Evolutionary conservation across 495 filamentous ascomycete species (phyloP), one percentile per base, ranked within the genome.

Genomic region (Penicillium pulvis): DNA sequence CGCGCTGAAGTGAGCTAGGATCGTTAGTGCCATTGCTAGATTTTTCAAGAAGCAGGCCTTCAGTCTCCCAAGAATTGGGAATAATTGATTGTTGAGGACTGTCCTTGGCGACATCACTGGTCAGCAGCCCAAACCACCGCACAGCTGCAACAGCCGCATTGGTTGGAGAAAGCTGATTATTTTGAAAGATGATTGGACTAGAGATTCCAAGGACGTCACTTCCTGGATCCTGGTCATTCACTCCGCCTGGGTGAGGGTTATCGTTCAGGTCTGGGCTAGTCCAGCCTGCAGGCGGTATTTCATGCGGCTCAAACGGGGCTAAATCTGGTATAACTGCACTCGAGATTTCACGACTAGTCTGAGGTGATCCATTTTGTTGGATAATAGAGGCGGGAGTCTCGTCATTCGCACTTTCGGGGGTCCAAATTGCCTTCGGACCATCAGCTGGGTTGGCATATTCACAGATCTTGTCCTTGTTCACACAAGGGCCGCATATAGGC

Each of bases 101-200:
- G 10, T 62, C 59, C 7, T 53, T 35, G 6, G 57, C 53, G 2
- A 50, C 56, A 58, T 62, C 63, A 53, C 31, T 60, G 4, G 59
- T 57, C 17, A 66, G 24, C 4, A 66, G 46, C 8, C 57, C 63
- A 30, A 66, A 62, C 63, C 63, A 65, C 30, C 45, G 33, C 4
- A 61, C 52, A 5, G 63, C 56, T 1, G 63, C 63, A 43, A 28
- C 30, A 2, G 54, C 48, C 24, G 54, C 54, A 49, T 56, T 48
- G 2, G 54, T 49, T 7, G 54, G 54, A 39, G 54, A 58, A n/a
- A 48, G 36, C 28, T 33, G 48, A 1, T 9, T 20, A 28, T 56
- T n/a, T 49, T 42, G 54, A 48, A 39, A 28, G 12, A 17, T 20
- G 0, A 56, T 17, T 26, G 54, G 54, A 3, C 30, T 56, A 3